These are phyloP conservation scores for Aspergillus sp. DNA, from an alignment of 2,329 filamentous ascomycete species.

Conservation along the genomic window DNA sequence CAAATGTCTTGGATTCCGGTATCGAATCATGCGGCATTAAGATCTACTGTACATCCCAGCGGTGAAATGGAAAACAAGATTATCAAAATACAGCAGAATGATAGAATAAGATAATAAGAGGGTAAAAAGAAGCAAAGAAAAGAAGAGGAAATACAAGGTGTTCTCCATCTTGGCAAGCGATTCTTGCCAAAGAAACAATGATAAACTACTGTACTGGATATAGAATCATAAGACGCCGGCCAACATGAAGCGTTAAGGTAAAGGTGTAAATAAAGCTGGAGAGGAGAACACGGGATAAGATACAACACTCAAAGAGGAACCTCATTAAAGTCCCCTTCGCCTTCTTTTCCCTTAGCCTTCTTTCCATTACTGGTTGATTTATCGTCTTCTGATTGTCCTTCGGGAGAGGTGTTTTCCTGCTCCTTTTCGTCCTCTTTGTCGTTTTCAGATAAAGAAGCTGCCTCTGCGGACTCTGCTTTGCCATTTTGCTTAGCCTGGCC, in stretches of 20 bases:
- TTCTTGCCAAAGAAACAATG: background rate
- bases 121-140: too few species aligned
- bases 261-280: background rate
- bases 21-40: too few species aligned
- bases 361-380: constrained; percentile 10
- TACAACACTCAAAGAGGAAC: constrained; percentile 23
- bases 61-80: too few species aligned
- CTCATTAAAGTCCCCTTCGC: constrained; percentile 31
- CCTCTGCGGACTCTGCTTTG: constrained; percentile 3
- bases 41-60: too few species aligned
- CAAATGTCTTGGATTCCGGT: too few species aligned
- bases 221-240: background rate
- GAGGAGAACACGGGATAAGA: background rate
- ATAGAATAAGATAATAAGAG: too few species aligned
- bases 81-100: too few species aligned
- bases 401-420: constrained; percentile 9
- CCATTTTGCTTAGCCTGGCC: constrained; percentile 17
- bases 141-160: too few species aligned
- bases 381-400: constrained; percentile 5
- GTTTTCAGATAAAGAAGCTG: constrained; percentile 1
- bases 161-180: too few species aligned
- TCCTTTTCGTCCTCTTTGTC: constrained; percentile 8
- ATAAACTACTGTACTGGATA: constrained; percentile 10
- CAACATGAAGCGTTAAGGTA: background rate
- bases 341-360: constrained; percentile 27